These are phyloP conservation scores for Fusarium musae DNA, from an alignment of 2,329 filamentous ascomycete species.

Conservation along the genomic window DNA sequence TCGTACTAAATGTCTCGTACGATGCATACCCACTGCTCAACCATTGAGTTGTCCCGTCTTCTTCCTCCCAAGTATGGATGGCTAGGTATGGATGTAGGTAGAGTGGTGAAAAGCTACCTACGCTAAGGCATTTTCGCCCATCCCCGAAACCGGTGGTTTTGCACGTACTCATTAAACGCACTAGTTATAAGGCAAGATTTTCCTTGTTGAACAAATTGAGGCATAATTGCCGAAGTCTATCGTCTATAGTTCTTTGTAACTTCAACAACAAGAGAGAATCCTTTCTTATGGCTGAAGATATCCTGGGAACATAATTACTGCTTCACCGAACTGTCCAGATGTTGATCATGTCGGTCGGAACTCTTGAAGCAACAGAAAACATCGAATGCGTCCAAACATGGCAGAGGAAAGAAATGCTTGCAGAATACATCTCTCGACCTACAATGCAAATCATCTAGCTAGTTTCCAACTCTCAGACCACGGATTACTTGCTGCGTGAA, in stretches of 20 bases:
- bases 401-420: neutral
- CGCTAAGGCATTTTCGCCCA: neutral
- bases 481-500: neutral
- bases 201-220: neutral
- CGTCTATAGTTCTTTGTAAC: neutral
- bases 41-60: slow-evolving; percentile 14
- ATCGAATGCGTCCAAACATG: neutral
- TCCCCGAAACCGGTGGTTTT: slow-evolving; percentile 2
- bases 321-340: neutral
- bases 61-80: slow-evolving; percentile 1
- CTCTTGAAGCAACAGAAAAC: neutral
- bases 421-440: neutral
- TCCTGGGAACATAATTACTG: neutral
- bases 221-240: slow-evolving; percentile 2
- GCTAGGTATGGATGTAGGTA: neutral
- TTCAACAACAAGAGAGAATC: neutral
- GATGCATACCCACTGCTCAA: slow-evolving; percentile 34
- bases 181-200: neutral
- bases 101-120: neutral
- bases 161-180: neutral
- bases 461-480: neutral
- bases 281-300: neutral
- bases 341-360: neutral
- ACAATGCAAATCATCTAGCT: neutral
- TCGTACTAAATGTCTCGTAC: slow-evolving; percentile 27